Percentiles rank a stretch among this genome's conserved stretches.
These are phyloP conservation scores for Aspergillus phoenicis DNA, from an alignment of 2,329 filamentous ascomycete genomes.

Conservation along the genomic window DNA sequence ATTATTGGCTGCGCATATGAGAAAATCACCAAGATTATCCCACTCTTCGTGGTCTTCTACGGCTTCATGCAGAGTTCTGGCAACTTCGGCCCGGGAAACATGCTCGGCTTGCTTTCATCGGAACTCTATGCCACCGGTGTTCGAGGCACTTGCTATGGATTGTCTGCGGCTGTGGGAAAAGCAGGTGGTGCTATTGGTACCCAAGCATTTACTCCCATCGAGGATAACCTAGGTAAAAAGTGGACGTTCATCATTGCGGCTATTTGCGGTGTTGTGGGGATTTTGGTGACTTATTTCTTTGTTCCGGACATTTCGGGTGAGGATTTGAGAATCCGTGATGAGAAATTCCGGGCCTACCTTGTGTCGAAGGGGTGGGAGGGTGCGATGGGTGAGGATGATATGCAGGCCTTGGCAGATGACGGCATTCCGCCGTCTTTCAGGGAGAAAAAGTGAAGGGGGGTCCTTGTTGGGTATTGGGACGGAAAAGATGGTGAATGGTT, in stretches of 20 bases:
- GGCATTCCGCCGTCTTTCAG: neutral
- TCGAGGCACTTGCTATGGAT: neutral
- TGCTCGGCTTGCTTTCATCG: neutral
- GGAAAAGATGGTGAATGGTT: no score
- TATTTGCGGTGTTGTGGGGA: slow-evolving; percentile 1
- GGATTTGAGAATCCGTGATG: slow-evolving; percentile 4
- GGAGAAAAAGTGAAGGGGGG: neutral
- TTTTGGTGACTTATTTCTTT: slow-evolving; percentile 6
- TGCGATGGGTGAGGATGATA: slow-evolving; percentile 1
- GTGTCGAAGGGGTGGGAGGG: slow-evolving; percentile 3
- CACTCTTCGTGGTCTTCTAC: slow-evolving; percentile 6
- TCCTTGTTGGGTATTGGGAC: no score
- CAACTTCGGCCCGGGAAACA: neutral
- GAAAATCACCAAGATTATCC: slow-evolving; percentile 8
- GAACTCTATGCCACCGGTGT: slow-evolving; percentile 6
- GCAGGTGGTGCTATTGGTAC: slow-evolving; percentile 6
- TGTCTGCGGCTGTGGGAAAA: slow-evolving; percentile 4
- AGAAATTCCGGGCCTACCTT: slow-evolving; percentile 1
- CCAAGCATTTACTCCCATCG: slow-evolving; percentile 5
- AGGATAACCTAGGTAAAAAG: neutral
- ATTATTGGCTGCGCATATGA: slow-evolving; percentile 8
- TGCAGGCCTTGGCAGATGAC: neutral
- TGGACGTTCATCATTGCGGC: slow-evolving; percentile 9
- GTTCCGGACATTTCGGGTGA: slow-evolving; percentile 1
- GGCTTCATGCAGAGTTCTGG: slow-evolving; percentile 8